Conservation (phyloP, 75 land plant species). For the Sequoia sempervirens region DNA sequence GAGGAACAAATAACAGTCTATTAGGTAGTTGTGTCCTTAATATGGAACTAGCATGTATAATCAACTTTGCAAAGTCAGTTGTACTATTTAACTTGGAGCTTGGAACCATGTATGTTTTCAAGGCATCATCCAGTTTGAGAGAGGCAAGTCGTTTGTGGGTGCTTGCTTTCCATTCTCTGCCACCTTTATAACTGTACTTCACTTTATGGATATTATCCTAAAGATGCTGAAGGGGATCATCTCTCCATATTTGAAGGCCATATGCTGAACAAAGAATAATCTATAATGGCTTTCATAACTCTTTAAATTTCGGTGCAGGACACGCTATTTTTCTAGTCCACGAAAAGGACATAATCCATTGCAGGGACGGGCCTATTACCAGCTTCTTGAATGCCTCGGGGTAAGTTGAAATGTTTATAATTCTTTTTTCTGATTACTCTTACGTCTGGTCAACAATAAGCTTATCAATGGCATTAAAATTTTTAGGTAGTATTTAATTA, state of each 20-base stretch:
- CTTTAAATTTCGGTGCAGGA: constrained; percentile 43
- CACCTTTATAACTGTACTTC: not conserved
- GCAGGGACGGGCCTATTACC: constrained; percentile 96
- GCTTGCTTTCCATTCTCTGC: too few species aligned
- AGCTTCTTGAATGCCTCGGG: constrained; percentile 89
- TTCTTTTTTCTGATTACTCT: not conserved
- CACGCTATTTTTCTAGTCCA: constrained; percentile 88
- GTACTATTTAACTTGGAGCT: too few species aligned
- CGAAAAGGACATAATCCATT: constrained; percentile 93
- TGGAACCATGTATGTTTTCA: too few species aligned
- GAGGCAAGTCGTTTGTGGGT: too few species aligned
- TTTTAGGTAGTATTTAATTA: not conserved
- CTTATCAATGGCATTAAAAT: not conserved
- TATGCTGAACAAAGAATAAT: not conserved
- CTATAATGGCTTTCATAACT: not conserved
- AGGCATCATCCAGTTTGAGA: too few species aligned
- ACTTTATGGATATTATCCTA: not conserved
- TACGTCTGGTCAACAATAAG: not conserved
- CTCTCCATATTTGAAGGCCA: not conserved
- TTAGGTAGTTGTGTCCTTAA: too few species aligned
- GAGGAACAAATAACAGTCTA: too few species aligned
- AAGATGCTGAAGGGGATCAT: not conserved
- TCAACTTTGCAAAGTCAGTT: too few species aligned
- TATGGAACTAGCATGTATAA: too few species aligned
- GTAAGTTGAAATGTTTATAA: constrained; percentile 25